Evolutionary conservation across 2,329 filamentous ascomycete genomes (phyloP).

Genomic region (Ascochyta lentis): DNA sequence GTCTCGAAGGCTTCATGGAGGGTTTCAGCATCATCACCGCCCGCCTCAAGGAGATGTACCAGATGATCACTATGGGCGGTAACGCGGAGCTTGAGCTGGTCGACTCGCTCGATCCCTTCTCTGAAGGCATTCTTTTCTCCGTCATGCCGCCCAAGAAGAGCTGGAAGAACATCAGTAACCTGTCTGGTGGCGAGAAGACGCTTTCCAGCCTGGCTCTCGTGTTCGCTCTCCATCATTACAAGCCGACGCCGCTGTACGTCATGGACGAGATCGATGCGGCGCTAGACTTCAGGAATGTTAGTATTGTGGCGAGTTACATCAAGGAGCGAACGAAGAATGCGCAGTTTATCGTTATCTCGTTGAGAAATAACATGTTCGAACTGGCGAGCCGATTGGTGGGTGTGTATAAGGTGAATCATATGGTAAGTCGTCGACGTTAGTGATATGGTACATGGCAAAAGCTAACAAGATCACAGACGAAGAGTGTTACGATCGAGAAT

Average conservation of each 20-base stretch:
- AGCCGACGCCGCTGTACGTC: constrained; percentile 95
- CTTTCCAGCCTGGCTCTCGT: constrained; percentile 90
- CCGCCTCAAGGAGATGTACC: constrained; percentile 98
- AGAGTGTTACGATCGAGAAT: constrained; percentile 61
- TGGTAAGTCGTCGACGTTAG: constrained; percentile 58
- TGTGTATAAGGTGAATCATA: constrained; percentile 99
- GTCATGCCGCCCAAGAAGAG: constrained; percentile 99
- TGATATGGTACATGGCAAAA: constrained; percentile 67
- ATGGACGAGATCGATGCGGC: constrained; percentile 99
- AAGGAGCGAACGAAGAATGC: constrained; percentile 99
- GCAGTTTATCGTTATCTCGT: constrained; percentile 97
- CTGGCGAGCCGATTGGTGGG: constrained; percentile 93
- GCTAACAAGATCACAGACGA: constrained; percentile 52
- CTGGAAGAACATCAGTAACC: constrained; percentile 98
- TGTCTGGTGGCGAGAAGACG: constrained; percentile 97
- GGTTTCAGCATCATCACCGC: constrained; percentile 94
- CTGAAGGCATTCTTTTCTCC: constrained; percentile 93
- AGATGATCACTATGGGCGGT: constrained; percentile 99
- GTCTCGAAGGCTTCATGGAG: constrained; percentile 97
- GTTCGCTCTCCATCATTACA: constrained; percentile 98
- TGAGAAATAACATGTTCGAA: constrained; percentile 99
- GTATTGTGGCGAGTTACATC: constrained; percentile 98
- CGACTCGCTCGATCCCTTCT: constrained; percentile 94
- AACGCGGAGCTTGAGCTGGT: constrained; percentile 98
- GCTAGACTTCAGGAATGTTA: constrained; percentile 96